Evolutionary conservation across 352 stramenopile genomes (phyloP), one percentile per base, ranked within the genome.

Genomic region (Discostella stelligera): DNA sequence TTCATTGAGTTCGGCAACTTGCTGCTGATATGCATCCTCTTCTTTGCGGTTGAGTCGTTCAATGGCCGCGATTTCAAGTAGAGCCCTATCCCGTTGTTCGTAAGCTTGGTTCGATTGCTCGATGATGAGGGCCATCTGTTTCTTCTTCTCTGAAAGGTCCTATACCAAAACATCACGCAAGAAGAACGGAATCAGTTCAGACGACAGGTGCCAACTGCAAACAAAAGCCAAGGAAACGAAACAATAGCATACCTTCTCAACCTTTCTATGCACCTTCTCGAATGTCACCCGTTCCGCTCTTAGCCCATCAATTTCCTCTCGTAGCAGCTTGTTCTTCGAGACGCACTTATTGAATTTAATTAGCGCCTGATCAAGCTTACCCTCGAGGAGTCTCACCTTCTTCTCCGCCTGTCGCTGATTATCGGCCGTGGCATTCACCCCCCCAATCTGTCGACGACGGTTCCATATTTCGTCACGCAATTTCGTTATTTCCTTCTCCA

Each of bases 291-390:
- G 90, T 77, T 98, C 95, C 14, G 94, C 88, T 25, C 95, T 87
- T 55, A 98, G 78, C 65, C 96, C 94, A 82, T 98, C 95, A 75
- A 98, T 98, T 60, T 97, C 87, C 74, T 97, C 89, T 9, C 94
- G 85, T 25, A 98, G 70, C 21, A 89, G 76, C 74, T 98, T 97
- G 80, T 98, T 98, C 39, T 95, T 85, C 13, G 94, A 94, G 7
- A 98, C 89, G 50, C 93, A 93, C 77, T 98, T 95, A 80, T 98
- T 98, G 68, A 98, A 98, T 80, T 98, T 98, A 32, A 98, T 86
- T 14, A 98, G 86, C 25, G 95, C 96, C 85, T 98, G 98, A 85
- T 98, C 96, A 46, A 98, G 87, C 0, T 95, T 91, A 83, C 98
- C 98, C 77, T 98, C 96, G n/a, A 98, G 84, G 58, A 98, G 97